Evolutionary conservation across 345 rosid genomes (phyloP), one percentile per base, ranked within the genome.

Genomic region (Raphanus raphanistrum): DNA sequence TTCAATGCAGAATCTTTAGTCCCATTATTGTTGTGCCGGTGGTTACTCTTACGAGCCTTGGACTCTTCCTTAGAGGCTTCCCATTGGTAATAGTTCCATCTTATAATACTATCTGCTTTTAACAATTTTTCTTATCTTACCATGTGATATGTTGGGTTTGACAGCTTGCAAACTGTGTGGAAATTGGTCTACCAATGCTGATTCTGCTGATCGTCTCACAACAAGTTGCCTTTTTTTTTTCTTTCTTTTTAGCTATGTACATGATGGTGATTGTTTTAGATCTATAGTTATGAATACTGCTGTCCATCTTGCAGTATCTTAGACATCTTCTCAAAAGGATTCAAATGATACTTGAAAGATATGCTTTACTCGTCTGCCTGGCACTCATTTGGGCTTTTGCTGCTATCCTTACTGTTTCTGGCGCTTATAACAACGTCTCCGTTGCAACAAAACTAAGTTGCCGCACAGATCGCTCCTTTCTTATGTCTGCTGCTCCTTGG

Each of bases 101-200:
- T 33, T 8, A 7, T 6, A 36, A 10, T 61, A 27, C 25, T 43
- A 31, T 10, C 28, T 26, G 59, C 29, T 64, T 69, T 48, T 48
- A n/a, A 43, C 27, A 63, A 15, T 4, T 45, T 74, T 74, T 4
- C 5, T 13, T 25, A 66, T 33, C 59, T 63, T 21, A 35, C 55
- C 45, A 62, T 48, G 41, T 63, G 27, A 65, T 69, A 29, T 55
- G 81, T 66, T 71, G 63, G 68, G 17, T n/a, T 60, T 15, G 74
- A 65, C 92, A 95, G 99, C 97, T 95, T 62, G 99, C 90, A 54
- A 89, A 84, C 52, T 95, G 99, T 26, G 90, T 90, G 75, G 96
- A 95, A 86, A 77, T 95, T 57, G 99, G 99, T 76, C 87, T 95
- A 76, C 99, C 99, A 2, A 91, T 93, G 97, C 88, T 95, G 79